phyloP scores from a whole-genome alignment of 495 filamentous ascomycete species.

The Glonium stellatum region DNA sequence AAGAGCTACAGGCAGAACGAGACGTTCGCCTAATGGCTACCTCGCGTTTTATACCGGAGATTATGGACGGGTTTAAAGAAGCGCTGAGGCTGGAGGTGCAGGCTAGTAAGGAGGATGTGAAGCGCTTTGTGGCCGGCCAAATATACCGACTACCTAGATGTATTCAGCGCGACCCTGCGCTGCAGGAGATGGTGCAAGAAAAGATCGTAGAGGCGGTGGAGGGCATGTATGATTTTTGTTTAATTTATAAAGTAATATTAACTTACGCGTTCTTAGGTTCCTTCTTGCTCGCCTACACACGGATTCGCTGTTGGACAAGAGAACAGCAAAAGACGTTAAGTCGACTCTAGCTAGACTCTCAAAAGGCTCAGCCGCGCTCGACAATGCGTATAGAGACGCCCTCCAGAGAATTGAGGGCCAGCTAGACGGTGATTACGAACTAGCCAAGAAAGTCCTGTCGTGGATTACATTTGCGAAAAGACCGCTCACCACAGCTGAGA shows the following conservation, averaged over 20 bases:
- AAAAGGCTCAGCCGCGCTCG: constrained; percentile 22
- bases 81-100: constrained; percentile 14
- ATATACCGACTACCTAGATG: constrained; percentile 8
- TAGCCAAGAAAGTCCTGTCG: constrained; percentile 37
- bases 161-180: constrained; percentile 4
- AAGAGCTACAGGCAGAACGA: constrained; percentile 26
- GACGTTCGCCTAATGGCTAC: constrained; percentile 24
- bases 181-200: constrained; percentile 1
- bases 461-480: constrained; percentile 43
- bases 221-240: constrained; percentile 7
- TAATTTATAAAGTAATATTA: background rate
- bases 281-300: constrained; percentile 48
- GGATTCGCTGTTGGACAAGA: constrained; percentile 39
- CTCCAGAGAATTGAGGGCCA: constrained; percentile 44
- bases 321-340: constrained; percentile 30
- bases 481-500: constrained; percentile 38
- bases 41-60: constrained; percentile 14
- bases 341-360: constrained; percentile 35
- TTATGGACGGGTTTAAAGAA: constrained; percentile 8
- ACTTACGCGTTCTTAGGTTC: constrained; percentile 38
- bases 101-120: constrained; percentile 18
- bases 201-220: constrained; percentile 10
- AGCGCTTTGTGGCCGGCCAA: constrained; percentile 8
- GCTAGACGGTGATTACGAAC: constrained; percentile 17
- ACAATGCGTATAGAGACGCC: constrained; percentile 39